A percentile compares a stretch with the other conserved stretches of the same genome.
phyloP scores from a whole-genome alignment of 768 basidiomycete genomes.

The Pulveroboletus ravenelii region DNA sequence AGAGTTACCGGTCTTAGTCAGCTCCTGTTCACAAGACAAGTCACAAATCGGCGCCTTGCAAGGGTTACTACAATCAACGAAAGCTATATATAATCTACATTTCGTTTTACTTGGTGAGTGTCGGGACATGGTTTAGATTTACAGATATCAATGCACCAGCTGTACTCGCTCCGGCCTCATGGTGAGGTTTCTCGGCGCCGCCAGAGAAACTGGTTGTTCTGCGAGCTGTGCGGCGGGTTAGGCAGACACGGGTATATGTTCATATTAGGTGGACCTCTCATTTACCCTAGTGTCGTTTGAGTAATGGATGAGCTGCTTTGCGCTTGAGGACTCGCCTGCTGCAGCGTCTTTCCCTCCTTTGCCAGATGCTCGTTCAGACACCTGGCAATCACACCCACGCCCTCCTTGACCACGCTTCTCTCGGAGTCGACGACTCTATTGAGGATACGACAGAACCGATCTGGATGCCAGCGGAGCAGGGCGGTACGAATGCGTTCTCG shows the following conservation, averaged over 20 bases:
- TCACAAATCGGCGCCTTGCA: neutral
- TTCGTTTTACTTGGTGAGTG: neutral
- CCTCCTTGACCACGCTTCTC: constrained; percentile 50
- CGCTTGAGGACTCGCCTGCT: constrained; percentile 14
- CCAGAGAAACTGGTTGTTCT: constrained; percentile 12
- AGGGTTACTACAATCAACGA: neutral
- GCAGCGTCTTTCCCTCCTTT: constrained; percentile 25
- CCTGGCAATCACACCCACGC: constrained; percentile 60
- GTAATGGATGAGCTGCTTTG: neutral
- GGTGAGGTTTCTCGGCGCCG: constrained; percentile 9
- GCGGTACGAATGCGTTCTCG: constrained; percentile 66
- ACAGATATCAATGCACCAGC: constrained; percentile 16
- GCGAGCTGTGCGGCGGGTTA: constrained; percentile 1
- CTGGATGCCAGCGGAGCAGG: constrained; percentile 77
- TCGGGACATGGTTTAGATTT: neutral
- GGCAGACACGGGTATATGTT: neutral
- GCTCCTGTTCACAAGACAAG: constrained; percentile 3
- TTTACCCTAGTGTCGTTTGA: constrained; percentile 14
- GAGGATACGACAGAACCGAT: constrained; percentile 61
- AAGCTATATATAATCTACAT: constrained; percentile 9
- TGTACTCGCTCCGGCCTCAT: constrained; percentile 7
- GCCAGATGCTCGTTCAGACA: constrained; percentile 64
- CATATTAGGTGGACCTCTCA: constrained; percentile 9
- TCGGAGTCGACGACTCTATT: constrained; percentile 50
- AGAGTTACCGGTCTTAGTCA: constrained; percentile 19